Base-by-base conservation (phyloP, 345 rosid genomes). In the Sapria himalayana region DNA sequence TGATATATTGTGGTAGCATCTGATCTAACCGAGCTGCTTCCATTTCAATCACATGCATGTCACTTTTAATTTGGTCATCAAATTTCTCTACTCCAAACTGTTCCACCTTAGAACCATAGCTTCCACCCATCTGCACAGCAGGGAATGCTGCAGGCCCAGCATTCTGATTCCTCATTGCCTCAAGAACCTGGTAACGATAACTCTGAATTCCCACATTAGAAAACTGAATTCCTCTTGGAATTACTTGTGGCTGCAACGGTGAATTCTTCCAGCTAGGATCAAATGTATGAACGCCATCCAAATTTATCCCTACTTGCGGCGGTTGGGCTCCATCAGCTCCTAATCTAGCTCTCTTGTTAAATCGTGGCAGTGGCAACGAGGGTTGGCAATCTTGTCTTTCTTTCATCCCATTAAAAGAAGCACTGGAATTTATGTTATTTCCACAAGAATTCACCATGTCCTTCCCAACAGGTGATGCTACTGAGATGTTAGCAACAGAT, bases 361-460 rank as follows among this genome's bases (percentile, higher is more conserved):
- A 40, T 51, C 58, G 52, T 41, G 98, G 60, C 50, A 74, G 35
- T 13, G 91, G 74, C 23, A 78, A 69, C 54, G 64, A 32, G n/a
- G n/a, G n/a, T 59, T 61, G 73, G 15, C 69, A 76, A 43, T 77
- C 94, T 54, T 65, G 82, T 59, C 37, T 74, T 45, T 79, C 95
- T 45, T 84, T 75, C 49, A 72, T 89, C 29, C 73, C 76, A 46
- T 58, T 70, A 54, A 71, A 52, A 19, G 76, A 61, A 52, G 76
- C 15, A 52, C 57, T 49, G 16, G 75, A 39, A 61, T 65, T 74
- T 39, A 67, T 46, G 60, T 43, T 59, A 52, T 74, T 78, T 16
- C 55, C 34, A 62, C 72, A 74, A 15, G 93, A 29, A 42, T 72
- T 51, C 58, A 69, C 65, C 63, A 66, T 70, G 38, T 77, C 93